These are phyloP conservation scores for Phytophthora fragariae DNA, from an alignment of 352 stramenopile species.

Conservation along the genomic window DNA sequence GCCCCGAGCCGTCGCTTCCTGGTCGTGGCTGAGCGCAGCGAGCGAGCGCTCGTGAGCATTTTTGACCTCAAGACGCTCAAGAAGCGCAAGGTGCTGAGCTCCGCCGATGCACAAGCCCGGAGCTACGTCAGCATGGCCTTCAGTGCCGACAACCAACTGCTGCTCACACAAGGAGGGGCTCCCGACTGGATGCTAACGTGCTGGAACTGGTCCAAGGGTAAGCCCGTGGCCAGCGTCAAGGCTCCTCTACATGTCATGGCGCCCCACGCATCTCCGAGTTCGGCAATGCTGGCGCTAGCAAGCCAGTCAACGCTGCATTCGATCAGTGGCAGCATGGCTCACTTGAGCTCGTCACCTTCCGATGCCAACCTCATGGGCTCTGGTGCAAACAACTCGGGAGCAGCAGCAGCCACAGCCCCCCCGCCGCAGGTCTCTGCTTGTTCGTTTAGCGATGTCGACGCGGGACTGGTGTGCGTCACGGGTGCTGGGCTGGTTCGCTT, in stretches of 20 bases:
- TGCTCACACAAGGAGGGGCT: conserved; percentile 88
- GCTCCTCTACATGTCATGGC: conserved; percentile 66
- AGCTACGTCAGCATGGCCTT: conserved; percentile 90
- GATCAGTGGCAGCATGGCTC: conserved; percentile 31
- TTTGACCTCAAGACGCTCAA: conserved; percentile 93
- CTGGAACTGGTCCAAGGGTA: conserved; percentile 95
- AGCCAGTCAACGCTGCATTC: conserved; percentile 36
- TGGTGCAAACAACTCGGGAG: conserved; percentile 10
- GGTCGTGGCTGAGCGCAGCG: conserved; percentile 77
- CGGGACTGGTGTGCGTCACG: conserved; percentile 87
- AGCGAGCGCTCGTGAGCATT: conserved; percentile 78
- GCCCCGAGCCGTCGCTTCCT: conserved; percentile 82
- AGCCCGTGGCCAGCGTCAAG: conserved; percentile 83
- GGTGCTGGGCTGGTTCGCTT: conserved; percentile 88
- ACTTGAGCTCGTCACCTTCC: conserved; percentile 32
- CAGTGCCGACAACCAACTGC: conserved; percentile 89
- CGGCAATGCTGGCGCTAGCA: conserved; percentile 47
- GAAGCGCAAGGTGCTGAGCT: conserved; percentile 89
- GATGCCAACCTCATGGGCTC: conserved; percentile 35
- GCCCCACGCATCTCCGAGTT: conserved; percentile 52
- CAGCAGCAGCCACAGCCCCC: background rate
- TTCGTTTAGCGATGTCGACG: conserved; percentile 91
- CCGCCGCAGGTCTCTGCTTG: conserved; percentile 70
- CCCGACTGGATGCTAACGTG: conserved; percentile 91
- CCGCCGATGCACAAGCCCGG: conserved; percentile 65